Evolutionary conservation across 495 filamentous ascomycete species (phyloP), one percentile per base, ranked within the genome.

Genomic region (Astrothelium subdiscretum): DNA sequence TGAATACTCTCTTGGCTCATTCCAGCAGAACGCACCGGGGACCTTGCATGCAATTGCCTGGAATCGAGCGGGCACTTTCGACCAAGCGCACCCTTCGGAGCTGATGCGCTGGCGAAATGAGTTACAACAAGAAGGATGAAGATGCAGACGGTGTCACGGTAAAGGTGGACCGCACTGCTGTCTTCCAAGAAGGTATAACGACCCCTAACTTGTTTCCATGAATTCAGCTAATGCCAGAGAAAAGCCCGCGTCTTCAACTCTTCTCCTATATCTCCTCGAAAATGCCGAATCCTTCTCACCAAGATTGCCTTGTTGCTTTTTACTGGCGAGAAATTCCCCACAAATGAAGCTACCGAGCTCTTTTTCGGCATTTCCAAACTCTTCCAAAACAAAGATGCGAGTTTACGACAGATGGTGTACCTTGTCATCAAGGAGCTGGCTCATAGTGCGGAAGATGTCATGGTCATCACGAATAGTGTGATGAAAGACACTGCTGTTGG

Each of bases 361-460:
- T 99, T 99, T 83, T 97, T 99, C 77, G 91, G 92, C 65, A 97
- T 99, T 74, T 96, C 92, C 64, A 99, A 99, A 79, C 85, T 99
- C 62, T 99, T 99, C 81, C 94, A 99, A 78, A 97, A 97, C 76
- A 96, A 96, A 75, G 94, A 99, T 85, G 89, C 92, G 67, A 91
- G 89, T 66, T 81, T 99, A 74, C 91, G 94, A 69, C 94, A 99
- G 79, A 97, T 97, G 92, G 92, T 99, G 38, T 96, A 97, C 78
- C 81, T 98, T 32, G 86, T 96, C 67, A 86, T 98, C 79, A 97
- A 96, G 81, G 94, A 99, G 81, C 80, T 99, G 67, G 89, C 92
- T 64, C 82, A 85, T 71, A 95, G 91, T n/a, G 92, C 95, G 31
- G 92, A 97, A 76, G 94, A 99, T 81, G 92, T 96, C 63, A 99